These are phyloP conservation scores for Singerocomus rubriflavus DNA, from an alignment of 1,284 basidiomycete species.

Conservation along the genomic window DNA sequence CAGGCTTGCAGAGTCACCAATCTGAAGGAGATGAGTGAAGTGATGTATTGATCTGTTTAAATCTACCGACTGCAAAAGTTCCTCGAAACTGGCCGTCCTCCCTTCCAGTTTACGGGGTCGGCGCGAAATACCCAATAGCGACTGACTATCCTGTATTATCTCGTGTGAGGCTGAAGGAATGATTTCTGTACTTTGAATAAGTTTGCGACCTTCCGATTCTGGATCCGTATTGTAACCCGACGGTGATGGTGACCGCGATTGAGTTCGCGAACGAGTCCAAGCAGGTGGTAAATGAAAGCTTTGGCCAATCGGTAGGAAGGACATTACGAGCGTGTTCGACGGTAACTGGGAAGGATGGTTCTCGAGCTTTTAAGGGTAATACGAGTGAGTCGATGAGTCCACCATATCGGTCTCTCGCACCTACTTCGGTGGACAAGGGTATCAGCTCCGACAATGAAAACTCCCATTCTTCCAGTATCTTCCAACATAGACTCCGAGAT, in stretches of 20 bases:
- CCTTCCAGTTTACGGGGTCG: constrained; percentile 28
- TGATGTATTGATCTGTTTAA: constrained; percentile 6
- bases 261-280: constrained; percentile 28
- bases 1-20: constrained; percentile 67
- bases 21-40: constrained; percentile 37
- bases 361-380: constrained; percentile 37
- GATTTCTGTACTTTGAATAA: constrained; percentile 26
- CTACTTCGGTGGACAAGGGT: constrained; percentile 54
- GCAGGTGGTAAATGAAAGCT: constrained; percentile 53
- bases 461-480: constrained; percentile 65
- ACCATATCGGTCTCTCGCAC: constrained; percentile 40
- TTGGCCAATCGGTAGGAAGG: constrained; percentile 56
- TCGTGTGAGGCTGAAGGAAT: constrained; percentile 21
- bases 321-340: constrained; percentile 70
- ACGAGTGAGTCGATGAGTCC: constrained; percentile 6
- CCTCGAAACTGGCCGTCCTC: constrained; percentile 59
- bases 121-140: constrained; percentile 18
- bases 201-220: constrained; percentile 48
- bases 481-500: constrained; percentile 48
- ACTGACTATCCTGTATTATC: constrained; percentile 15
- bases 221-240: constrained; percentile 70
- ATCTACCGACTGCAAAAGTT: constrained; percentile 62
- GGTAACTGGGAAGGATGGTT: constrained; percentile 52
- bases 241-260: constrained; percentile 49
- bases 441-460: constrained; percentile 60